Base-by-base conservation (phyloP, 805 yeast genomes). In the Zygoascus flipseniorum region DNA sequence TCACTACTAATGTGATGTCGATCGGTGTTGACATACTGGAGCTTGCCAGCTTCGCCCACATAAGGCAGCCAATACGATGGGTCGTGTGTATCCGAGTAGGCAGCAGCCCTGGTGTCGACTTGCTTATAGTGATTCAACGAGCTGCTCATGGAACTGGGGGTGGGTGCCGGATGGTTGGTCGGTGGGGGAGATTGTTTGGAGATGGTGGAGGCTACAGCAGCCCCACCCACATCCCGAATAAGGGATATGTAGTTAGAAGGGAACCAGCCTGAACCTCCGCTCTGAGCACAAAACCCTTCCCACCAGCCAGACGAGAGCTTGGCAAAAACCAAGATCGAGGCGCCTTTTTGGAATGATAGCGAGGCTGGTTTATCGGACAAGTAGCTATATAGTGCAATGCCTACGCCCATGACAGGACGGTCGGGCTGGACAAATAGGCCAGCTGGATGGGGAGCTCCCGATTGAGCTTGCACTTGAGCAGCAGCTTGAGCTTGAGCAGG, bases 221-320 rank as follows among this genome's bases (percentile, higher is more conserved):
- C 65, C 47, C 77, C 74, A 28, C 16, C 13, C 39, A 35, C 16
- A 35, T 35, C 39, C 13, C 39, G 39, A n/a, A 35, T 35, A 11
- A 35, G 39, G 13, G 39, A 35, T 13, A 81, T 81, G 66, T 77
- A 83, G 54, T 77, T 78, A 48, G 77, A 77, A 16, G 96, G 95
- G 70, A 89, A 86, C 96, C 96, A 89, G 60, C 96, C 96, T 48
- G 18, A 11, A 16, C 28, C 13, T 2, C 43, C 41, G 28, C 20
- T 35, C 14, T 26, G 16, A 8, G 19, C 44, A 20, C 20, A 31
- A 16, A 84, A 74, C 10, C 96, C 96, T 66, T 89, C 96, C 93
- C 95, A 87, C 96, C 96, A 89, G 1, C 89, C 86, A 2, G 80
- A 66, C 42, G 76, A 78, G 14, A 80, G 72, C 56, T 84, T 85